Base-by-base conservation (phyloP, 441 rosid species). In the Bocquillonia castaneifolia region DNA sequence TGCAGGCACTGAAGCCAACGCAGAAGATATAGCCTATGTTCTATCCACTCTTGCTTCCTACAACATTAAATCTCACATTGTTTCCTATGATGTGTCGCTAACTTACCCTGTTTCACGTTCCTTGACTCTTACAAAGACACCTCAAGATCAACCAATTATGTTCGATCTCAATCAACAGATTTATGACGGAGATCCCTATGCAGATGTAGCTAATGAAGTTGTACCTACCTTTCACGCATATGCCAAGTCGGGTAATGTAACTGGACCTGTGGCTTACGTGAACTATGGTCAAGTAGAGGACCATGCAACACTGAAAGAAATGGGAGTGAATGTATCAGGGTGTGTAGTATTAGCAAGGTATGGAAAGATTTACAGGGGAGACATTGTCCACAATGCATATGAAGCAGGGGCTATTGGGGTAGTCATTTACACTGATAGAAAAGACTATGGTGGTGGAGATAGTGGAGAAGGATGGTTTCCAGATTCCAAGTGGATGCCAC, bases 261-360 rank as follows among this genome's bases (percentile, higher is more conserved):
- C 58, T 0, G 93, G 92, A 23, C 82, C 86, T 0, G 92, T 75
- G 75, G 85, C 78, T 42, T 92, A 83, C 66, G 96, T 76, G 25
- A 90, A 87, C 83, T 86, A 92, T 44, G 93, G 96, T 1, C 77
- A 86, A 20, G 82, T 85, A 0, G 88, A 88, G 77, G 93, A 90
- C 79, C 83, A 75, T 39, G n/a, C 22, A 40, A 79, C 77, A 18
- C 37, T 89, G 75, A 72, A 71, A 69, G 79, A 81, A 14, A 77
- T 81, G 83, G 83, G 83, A 7, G 78, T 84, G 47, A 79, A 86
- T 51, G 82, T 84, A 10, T 69, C 85, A 4, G 91, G 88, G 8
- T 29, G 77, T 3, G 63, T 90, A 14, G 92, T 79, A 17, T 29
- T 92, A 59, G 97, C 89, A 1, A 83, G 86, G 67, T 88, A 86